Conservation (phyloP, 2,329 filamentous ascomycete species). For the Oidium heveae region DNA sequence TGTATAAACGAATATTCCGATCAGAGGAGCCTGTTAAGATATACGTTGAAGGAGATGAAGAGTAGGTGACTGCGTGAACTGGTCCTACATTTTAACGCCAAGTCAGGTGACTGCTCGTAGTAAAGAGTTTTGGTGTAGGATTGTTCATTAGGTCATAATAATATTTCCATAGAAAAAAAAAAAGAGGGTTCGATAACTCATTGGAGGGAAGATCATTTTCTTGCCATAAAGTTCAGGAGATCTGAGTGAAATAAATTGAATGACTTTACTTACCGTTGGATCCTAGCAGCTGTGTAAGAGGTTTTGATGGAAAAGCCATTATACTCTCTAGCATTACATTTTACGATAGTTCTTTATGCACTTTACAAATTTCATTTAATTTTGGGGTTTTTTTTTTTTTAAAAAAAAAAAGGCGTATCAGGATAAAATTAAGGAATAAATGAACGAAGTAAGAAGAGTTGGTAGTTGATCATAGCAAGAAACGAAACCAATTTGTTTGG, state of each 20-base stretch:
- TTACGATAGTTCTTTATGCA: too few relatives aligned
- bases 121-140: too few relatives aligned
- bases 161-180: too few relatives aligned
- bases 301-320: slow-evolving; percentile 17
- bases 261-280: slow-evolving; percentile 25
- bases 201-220: background rate
- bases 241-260: background rate
- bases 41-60: slow-evolving; percentile 45
- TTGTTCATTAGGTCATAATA: too few relatives aligned
- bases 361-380: too few relatives aligned
- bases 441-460: too few relatives aligned
- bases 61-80: slow-evolving; percentile 49
- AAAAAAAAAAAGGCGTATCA: too few relatives aligned
- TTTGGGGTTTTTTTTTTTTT: too few relatives aligned
- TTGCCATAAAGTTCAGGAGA: background rate
- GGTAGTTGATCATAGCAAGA: too few relatives aligned
- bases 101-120: background rate
- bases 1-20: slow-evolving; percentile 67
- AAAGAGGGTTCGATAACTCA: background rate
- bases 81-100: slow-evolving; percentile 24
- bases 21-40: slow-evolving; percentile 72
- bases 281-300: slow-evolving; percentile 29
- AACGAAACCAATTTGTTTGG: too few relatives aligned
- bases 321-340: background rate
- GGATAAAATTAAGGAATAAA: too few relatives aligned